These are phyloP conservation scores for Aristolochia californica DNA, from an alignment of 164 flowering plant genomes.

Conservation along the genomic window DNA sequence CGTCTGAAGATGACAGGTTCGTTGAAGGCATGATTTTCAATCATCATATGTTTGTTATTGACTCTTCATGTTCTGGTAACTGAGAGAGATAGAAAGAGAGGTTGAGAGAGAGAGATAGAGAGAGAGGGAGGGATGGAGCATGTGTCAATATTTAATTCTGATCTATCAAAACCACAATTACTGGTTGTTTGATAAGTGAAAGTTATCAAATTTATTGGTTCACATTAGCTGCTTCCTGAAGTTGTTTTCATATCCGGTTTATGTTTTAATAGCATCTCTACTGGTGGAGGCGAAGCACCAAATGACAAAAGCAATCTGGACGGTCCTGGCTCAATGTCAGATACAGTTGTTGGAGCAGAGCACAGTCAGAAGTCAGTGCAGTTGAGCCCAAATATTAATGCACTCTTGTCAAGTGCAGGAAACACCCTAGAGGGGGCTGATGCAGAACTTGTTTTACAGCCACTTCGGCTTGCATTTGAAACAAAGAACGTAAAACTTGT, in stretches of 20 bases:
- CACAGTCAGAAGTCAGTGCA: constrained; percentile 18
- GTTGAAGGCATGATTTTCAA: neutral
- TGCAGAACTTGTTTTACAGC: constrained; percentile 78
- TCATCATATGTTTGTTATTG: neutral
- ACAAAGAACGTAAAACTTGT: constrained; percentile 72
- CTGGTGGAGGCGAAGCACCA: constrained; percentile 28
- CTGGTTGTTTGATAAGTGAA: no score
- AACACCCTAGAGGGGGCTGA: constrained; percentile 58
- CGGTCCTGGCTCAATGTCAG: constrained; percentile 20
- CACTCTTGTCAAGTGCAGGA: constrained; percentile 74
- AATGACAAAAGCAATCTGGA: constrained; percentile 23
- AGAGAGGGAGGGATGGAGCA: no score
- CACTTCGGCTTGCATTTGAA: constrained; percentile 86
- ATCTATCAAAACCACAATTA: no score
- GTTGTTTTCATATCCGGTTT: constrained; percentile 15
- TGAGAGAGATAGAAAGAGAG: no score
- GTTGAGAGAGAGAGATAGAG: no score
- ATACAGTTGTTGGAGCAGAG: constrained; percentile 18
- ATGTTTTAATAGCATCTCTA: constrained; percentile 8
- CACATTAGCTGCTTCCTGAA: neutral
- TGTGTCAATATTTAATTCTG: no score
- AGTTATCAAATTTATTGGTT: no score
- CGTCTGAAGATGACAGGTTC: constrained; percentile 36
- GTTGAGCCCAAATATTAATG: constrained; percentile 27
- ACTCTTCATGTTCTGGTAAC: no score